Percentiles rank a stretch among this genome's conserved stretches.
Conservation (phyloP, 495 filamentous ascomycete species). For the Poronia punctata region DNA sequence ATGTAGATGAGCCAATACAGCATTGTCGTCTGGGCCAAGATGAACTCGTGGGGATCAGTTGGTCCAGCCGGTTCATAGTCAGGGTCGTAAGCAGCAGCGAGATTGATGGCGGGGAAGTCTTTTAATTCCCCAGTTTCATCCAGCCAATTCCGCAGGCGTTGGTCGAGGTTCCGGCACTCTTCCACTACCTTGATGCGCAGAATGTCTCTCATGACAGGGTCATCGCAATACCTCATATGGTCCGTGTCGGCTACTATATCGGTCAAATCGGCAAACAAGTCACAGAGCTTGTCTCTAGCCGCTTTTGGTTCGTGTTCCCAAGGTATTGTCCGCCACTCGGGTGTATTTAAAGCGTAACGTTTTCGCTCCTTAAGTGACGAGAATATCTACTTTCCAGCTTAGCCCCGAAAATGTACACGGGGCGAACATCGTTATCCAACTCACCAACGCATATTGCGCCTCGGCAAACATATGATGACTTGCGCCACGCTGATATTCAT, state of each 20-base stretch:
- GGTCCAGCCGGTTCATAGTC: neutral
- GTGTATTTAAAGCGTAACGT: constrained; percentile 9
- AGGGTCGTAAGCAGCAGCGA: neutral
- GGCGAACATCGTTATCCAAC: neutral
- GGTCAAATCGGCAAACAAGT: constrained; percentile 19
- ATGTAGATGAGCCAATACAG: constrained; percentile 1
- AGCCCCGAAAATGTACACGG: neutral
- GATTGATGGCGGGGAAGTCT: neutral
- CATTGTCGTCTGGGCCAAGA: constrained; percentile 5
- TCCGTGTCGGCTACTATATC: constrained; percentile 16
- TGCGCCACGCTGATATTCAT: constrained; percentile 3
- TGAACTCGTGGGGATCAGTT: neutral
- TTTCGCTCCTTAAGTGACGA: constrained; percentile 11
- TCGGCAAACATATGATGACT: constrained; percentile 3
- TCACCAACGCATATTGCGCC: constrained; percentile 5
- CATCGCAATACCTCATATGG: constrained; percentile 6
- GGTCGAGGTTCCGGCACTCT: constrained; percentile 1
- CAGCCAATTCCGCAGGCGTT: constrained; percentile 1
- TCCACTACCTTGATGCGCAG: neutral
- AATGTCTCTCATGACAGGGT: neutral
- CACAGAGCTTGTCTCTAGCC: constrained; percentile 17
- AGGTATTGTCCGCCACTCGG: constrained; percentile 21
- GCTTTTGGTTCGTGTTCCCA: constrained; percentile 18
- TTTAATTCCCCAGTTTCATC: neutral
- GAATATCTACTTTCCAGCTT: constrained; percentile 6